Base-by-base conservation (phyloP, 768 basidiomycete species). In the Nidularia pulvinata region DNA sequence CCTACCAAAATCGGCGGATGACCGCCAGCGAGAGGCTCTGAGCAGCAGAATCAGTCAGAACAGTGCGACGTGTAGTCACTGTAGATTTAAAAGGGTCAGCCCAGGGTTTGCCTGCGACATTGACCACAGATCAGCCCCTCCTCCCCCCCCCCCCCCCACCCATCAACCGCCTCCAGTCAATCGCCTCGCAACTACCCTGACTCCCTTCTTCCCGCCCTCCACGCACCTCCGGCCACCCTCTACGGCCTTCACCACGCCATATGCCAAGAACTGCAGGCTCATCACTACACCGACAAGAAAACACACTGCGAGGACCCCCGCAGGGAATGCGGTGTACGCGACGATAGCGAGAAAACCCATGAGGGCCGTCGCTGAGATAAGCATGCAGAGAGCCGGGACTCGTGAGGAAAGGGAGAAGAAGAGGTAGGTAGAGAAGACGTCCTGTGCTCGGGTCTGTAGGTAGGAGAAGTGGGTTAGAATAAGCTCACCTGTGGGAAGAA, bases 381-480 rank as follows among this genome's bases (percentile, higher is more conserved):
- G 75, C 73, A 85, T 81, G 62, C 84, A 83, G 6, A 89, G 56
- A 0, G 81, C 77, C 0, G 88, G 89, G 10, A 88, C 69, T 19
- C 87, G 79, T 5, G 88, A 75, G 1, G 84, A 82, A 11, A 91
- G 74, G 32, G 83, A 75, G 65, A 91, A 91, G 71, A 88, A 89
- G 53, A 87, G 73, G 64, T 86, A 86, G 7, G 77, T 76, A 22
- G 71, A 74, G 57, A 82, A 86, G 33, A 89, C 56, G 60, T 88
- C 88, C 6, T 61, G 65, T 0, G 88, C 78, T 25, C 78, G 75
- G 4, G 43, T 56, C 80, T 85, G 64, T 19, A 13, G 22, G 48
- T 14, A n/a, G 25, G 25, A 48, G 34, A 48, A 46, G 49, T 30
- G 30, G 13, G 33, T 46, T 48, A 44, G 46, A 34, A 39, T 25